Base-by-base conservation (phyloP, 2,329 filamentous ascomycete species). In the Colletotrichum cuscutae region DNA sequence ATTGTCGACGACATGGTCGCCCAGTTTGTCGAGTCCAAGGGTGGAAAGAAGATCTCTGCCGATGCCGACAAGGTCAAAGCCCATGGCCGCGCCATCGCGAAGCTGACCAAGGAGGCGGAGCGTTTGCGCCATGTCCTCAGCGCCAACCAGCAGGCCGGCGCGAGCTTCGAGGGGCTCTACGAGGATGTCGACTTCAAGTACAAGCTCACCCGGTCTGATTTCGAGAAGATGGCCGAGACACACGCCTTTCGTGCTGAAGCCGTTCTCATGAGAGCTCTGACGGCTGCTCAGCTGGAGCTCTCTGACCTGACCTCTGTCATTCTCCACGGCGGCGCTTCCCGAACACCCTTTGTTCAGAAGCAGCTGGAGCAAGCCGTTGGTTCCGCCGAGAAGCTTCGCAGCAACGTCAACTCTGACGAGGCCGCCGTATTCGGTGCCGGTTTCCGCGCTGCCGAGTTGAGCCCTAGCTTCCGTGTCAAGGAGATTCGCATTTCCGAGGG, bases 331-430 rank as follows among this genome's bases (percentile, higher is more conserved):
- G 97, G 97, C 77, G 93, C 92, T 57, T 92, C 95, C 58, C 91
- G 97, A 74, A 98, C 96, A 9, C 97, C 97, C 0, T 98, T 98
- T 78, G 94, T 99, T 12, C 96, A 98, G 82, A 96, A 92, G 83
- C 89, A 93, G 78, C 90, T 99, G 19, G 95, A 98, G 84, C 90
- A 91, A 74, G 83, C 94, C 56, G 89, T 92, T 63, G 93, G 94
- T 49, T 89, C 88, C 22, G 83, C 91, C 8, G 91, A 93, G 64
- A 98, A 97, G 86, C 88, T 99, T 72, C 93, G 95, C 76, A 93
- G 92, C 79, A 99, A 97, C 78, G 97, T 99, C 80, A 99, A 99
- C 84, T 94, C 96, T 12, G 97, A 99, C 79, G 97, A 99, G 84
- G 93, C 97, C 28, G 97, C 97, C 63, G 97, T 97, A 11, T 97